Evolutionary conservation across 192 early-diverging fungal species (phyloP).

Genomic region (Linnemannia elongata): DNA sequence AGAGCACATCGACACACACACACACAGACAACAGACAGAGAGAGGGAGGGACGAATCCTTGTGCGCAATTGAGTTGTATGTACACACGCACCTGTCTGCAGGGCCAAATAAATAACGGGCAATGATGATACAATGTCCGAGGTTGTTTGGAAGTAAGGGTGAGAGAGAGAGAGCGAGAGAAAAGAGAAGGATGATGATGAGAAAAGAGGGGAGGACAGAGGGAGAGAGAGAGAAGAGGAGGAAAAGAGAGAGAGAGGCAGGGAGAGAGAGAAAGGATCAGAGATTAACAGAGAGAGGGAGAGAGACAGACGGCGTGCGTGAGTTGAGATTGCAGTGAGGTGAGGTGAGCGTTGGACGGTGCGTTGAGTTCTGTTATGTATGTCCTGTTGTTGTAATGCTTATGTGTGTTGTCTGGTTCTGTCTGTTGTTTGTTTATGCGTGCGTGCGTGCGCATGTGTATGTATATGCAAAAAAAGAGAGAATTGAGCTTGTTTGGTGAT

Average conservation of each 20-base stretch:
- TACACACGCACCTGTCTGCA: conserved; percentile 12
- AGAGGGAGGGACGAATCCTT: background rate
- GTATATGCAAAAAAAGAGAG: too few species aligned
- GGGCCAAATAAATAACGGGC: conserved; percentile 11
- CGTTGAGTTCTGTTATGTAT: too few species aligned
- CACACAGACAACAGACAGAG: conserved; percentile 11
- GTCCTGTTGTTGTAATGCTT: too few species aligned
- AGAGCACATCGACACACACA: background rate
- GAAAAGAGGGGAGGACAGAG: conserved; percentile 2
- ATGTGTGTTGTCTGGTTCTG: too few species aligned
- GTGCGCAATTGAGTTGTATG: conserved; percentile 5
- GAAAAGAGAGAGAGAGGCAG: conserved; percentile 27
- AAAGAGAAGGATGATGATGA: conserved; percentile 2
- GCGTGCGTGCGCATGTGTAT: too few species aligned
- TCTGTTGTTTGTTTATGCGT: too few species aligned
- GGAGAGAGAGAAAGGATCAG: conserved; percentile 9
- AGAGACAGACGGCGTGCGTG: too few species aligned
- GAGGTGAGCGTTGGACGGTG: too few species aligned
- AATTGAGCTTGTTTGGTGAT: too few species aligned
- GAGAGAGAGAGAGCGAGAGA: conserved; percentile 17
- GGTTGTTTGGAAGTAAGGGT: background rate
- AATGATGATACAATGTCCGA: background rate
- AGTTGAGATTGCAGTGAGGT: too few species aligned
- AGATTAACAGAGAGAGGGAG: background rate
- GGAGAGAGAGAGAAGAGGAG: background rate